Conservation (phyloP, 2,329 filamentous ascomycete species). For the Ascochyta viciae-villosae region DNA sequence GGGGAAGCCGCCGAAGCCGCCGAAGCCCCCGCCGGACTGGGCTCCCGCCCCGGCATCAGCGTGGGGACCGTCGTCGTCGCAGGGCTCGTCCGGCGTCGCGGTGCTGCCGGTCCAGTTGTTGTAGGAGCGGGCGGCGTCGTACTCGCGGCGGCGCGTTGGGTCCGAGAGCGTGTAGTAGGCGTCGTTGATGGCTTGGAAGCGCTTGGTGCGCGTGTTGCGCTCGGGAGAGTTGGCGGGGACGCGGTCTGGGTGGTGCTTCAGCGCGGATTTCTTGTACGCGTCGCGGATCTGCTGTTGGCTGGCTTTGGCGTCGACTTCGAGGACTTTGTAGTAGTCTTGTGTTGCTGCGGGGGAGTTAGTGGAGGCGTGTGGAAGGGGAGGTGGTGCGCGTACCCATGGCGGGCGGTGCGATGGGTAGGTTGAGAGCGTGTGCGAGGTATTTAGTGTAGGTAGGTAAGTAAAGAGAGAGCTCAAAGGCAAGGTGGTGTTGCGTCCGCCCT, state of each 20-base stretch:
- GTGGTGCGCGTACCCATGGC: conserved; percentile 2
- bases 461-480: conserved; percentile 6
- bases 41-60: conserved; percentile 2
- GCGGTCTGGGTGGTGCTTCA: conserved; percentile 93
- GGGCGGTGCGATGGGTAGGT: background rate
- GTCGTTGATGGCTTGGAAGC: conserved; percentile 91
- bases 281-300: conserved; percentile 84
- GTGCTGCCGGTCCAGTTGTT: conserved; percentile 56
- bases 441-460: background rate
- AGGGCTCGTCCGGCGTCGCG: conserved; percentile 53
- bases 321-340: conserved; percentile 42
- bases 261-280: conserved; percentile 91
- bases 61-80: conserved; percentile 59
- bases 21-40: conserved; percentile 20
- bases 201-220: conserved; percentile 78
- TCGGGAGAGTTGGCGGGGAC: conserved; percentile 85
- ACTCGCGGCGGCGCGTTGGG: conserved; percentile 75
- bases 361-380: background rate
- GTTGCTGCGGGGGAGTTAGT: conserved; percentile 6
- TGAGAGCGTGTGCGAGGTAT: background rate
- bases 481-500: conserved; percentile 9
- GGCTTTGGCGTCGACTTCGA: conserved; percentile 76
- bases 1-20: conserved; percentile 69
- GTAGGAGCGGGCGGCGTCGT: conserved; percentile 75
- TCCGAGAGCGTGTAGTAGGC: conserved; percentile 94